Evolutionary conservation across 2,329 filamentous ascomycete genomes (phyloP), one percentile per base, ranked within the genome.

Genomic region (Nemania serpens): DNA sequence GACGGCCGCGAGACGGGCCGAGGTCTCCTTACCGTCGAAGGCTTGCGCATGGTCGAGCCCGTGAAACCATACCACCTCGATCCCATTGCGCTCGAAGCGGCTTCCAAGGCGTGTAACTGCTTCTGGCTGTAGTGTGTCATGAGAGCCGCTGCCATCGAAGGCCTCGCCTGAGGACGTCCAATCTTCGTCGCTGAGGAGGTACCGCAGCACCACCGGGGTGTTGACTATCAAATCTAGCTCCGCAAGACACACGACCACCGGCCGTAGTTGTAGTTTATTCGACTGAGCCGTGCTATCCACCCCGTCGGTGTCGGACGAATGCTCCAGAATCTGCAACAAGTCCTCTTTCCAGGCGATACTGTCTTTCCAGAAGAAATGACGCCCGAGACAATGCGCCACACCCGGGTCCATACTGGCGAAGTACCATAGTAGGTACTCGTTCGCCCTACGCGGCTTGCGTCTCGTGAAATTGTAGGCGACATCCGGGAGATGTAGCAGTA

Each of bases 311-410:
- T 41, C 50, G 58, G 58, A 29, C 45, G 55, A 50, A 10, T 58
- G 42, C 51, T 53, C 57, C 18, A 49, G 43, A 34, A 65, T 62
- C 50, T 72, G 69, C 56, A 81, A 64, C 47, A 91, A 72, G 62
- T 90, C 86, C 49, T 90, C 85, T 66, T 84, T 86, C 88, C 89
- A 91, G 7, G 90, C 75, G 41, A 89, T 84, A 64, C 88, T 90
- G 66, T 91, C 82, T 25, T 80, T 80, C 89, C 89, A 91, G 74
- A 90, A 90, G 75, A 91, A 91, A 67, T 87, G 82, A 2, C 88
- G 77, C 0, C 82, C 84, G 1, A 91, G 76, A 10, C 84, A 86
- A 58, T 88, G 82, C 10, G 88, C 83, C 2, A 90, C 85, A 2
- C 86, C 86, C 29, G 86, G 84, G 66, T 91, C 89, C 55, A 82